phyloP scores from a whole-genome alignment of 345 rosid genomes.

The Salix viminalis region DNA sequence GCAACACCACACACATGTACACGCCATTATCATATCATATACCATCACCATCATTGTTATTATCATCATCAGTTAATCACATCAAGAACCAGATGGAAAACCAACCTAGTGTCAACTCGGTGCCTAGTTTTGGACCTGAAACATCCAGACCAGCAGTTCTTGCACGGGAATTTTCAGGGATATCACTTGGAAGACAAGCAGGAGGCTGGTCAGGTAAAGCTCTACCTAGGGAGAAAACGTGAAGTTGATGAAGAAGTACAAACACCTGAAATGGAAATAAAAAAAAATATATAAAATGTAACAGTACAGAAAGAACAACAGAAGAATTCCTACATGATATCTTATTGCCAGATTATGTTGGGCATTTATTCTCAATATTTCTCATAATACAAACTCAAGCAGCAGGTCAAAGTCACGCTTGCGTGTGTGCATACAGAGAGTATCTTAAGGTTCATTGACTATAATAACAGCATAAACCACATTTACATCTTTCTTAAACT shows the following conservation, averaged over 20 bases:
- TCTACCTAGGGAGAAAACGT: constrained; percentile 69
- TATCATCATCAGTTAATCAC: not conserved
- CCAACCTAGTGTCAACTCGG: constrained; percentile 71
- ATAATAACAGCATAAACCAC: not conserved
- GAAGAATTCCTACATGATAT: not conserved
- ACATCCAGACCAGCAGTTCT: constrained; percentile 57
- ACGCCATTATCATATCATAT: not conserved
- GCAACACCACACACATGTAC: not conserved
- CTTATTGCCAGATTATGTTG: not conserved
- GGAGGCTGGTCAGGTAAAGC: constrained; percentile 78
- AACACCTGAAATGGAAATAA: constrained; percentile 52
- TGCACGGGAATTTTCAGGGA: constrained; percentile 60
- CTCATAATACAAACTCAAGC: not conserved
- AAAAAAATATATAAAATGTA: constrained; percentile 6
- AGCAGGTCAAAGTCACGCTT: not conserved
- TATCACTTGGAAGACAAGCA: constrained; percentile 39
- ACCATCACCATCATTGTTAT: not conserved
- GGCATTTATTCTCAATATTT: not conserved
- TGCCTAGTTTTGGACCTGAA: constrained; percentile 76
- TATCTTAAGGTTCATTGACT: not conserved
- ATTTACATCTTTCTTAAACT: not conserved
- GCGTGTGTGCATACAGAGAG: not conserved
- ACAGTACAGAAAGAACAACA: constrained; percentile 3
- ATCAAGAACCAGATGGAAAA: constrained; percentile 10
- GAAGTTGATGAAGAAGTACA: constrained; percentile 89